A percentile compares a stretch with the other conserved stretches of the same genome.
These are phyloP conservation scores for Podosphaera xanthii DNA, from an alignment of 2,329 filamentous ascomycete species.

Conservation along the genomic window DNA sequence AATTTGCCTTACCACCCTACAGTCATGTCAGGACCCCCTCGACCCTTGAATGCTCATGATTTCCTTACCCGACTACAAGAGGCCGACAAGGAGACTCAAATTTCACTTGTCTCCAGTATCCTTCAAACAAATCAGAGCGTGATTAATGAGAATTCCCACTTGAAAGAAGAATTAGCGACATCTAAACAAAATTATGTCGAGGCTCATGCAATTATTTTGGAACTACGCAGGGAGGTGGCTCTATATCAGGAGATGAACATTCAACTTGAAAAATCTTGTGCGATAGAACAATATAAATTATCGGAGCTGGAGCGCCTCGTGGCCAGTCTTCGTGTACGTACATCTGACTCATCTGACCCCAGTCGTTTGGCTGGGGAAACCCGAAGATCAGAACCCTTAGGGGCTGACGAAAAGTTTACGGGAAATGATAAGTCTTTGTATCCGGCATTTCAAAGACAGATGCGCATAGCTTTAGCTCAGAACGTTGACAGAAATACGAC, in stretches of 20 bases:
- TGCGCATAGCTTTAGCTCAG: background rate
- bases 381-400: background rate
- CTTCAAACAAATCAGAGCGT: background rate
- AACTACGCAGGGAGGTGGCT: background rate
- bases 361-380: background rate
- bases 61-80: background rate
- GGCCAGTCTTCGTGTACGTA: background rate
- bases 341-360: background rate
- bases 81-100: background rate
- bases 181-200: background rate
- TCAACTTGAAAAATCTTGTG: background rate
- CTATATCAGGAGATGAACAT: background rate
- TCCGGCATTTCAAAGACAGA: background rate
- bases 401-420: background rate
- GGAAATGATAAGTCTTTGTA: background rate
- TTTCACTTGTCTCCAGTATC: background rate
- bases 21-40: background rate
- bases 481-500: background rate
- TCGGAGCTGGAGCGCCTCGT: background rate
- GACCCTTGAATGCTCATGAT: background rate
- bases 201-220: background rate
- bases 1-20: background rate
- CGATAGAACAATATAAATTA: background rate
- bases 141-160: background rate
- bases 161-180: background rate